Evolutionary conservation across 2,329 filamentous ascomycete genomes (phyloP).

Genomic region (Fusarium brevicatenulatum): DNA sequence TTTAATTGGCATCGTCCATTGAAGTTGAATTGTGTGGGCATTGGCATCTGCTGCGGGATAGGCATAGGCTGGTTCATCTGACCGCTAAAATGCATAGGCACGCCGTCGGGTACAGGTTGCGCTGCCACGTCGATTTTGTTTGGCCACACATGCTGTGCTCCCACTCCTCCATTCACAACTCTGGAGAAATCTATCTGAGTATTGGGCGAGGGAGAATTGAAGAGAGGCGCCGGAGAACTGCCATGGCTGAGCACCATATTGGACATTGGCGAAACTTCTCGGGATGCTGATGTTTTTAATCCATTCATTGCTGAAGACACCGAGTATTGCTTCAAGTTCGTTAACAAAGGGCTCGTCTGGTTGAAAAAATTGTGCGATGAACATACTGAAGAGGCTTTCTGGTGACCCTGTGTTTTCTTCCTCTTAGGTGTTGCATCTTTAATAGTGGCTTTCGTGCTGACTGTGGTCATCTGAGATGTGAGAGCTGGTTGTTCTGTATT

Average conservation of each 20-base stretch:
- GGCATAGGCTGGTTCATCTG: constrained; percentile 45
- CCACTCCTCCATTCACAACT: constrained; percentile 39
- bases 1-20: constrained; percentile 58
- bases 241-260: constrained; percentile 62
- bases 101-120: constrained; percentile 37
- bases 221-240: constrained; percentile 61
- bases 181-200: constrained; percentile 53
- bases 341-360: constrained; percentile 12
- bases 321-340: constrained; percentile 59
- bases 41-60: constrained; percentile 47
- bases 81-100: constrained; percentile 43
- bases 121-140: constrained; percentile 43
- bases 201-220: constrained; percentile 60
- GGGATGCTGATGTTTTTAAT: constrained; percentile 57
- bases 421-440: constrained; percentile 43
- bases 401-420: constrained; percentile 38
- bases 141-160: constrained; percentile 51
- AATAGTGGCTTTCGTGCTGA: constrained; percentile 49
- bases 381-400: constrained; percentile 54
- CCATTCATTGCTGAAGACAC: constrained; percentile 62
- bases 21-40: constrained; percentile 46
- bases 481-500: constrained; percentile 49
- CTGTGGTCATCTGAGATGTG: constrained; percentile 56
- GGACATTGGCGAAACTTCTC: constrained; percentile 66
- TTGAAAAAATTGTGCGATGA: constrained; percentile 14